These are phyloP conservation scores for Leccinum pachyderme DNA, from an alignment of 1,284 basidiomycete genomes.

Conservation along the genomic window DNA sequence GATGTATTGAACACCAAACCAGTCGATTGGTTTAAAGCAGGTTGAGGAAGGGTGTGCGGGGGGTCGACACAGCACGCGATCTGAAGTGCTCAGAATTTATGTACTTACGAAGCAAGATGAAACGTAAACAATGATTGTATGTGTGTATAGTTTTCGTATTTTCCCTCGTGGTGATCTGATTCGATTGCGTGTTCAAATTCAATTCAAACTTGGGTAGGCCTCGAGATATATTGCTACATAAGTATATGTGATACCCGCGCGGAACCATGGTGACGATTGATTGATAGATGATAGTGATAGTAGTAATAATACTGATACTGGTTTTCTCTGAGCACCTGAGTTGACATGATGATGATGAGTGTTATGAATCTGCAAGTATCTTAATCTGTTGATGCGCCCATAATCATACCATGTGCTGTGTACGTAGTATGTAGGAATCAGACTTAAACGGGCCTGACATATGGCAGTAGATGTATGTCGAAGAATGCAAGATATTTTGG, in stretches of 20 bases:
- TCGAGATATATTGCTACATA: not conserved
- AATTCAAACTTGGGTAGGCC: not conserved
- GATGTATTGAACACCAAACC: not conserved
- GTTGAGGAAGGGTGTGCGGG: not conserved
- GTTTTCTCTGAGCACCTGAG: too few relatives aligned
- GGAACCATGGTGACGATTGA: not conserved
- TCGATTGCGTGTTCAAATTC: not conserved
- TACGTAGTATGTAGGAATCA: not conserved
- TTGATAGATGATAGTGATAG: too few relatives aligned
- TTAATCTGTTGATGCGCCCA: too few relatives aligned
- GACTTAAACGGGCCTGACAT: too few relatives aligned
- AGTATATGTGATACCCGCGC: not conserved
- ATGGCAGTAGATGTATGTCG: too few relatives aligned
- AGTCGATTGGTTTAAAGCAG: not conserved
- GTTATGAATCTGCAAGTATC: too few relatives aligned
- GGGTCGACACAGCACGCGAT: not conserved
- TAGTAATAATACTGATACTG: too few relatives aligned
- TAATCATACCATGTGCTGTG: too few relatives aligned
- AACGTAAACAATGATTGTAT: not conserved
- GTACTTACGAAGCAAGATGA: fast-evolving
- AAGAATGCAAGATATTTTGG: too few relatives aligned
- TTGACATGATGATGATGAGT: too few relatives aligned
- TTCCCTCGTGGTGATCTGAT: not conserved
- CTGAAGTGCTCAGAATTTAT: not conserved
- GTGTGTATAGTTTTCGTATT: conserved; percentile 9